Conservation (phyloP, 176 grass and related monocot species). For the Panicum miliaceum region DNA sequence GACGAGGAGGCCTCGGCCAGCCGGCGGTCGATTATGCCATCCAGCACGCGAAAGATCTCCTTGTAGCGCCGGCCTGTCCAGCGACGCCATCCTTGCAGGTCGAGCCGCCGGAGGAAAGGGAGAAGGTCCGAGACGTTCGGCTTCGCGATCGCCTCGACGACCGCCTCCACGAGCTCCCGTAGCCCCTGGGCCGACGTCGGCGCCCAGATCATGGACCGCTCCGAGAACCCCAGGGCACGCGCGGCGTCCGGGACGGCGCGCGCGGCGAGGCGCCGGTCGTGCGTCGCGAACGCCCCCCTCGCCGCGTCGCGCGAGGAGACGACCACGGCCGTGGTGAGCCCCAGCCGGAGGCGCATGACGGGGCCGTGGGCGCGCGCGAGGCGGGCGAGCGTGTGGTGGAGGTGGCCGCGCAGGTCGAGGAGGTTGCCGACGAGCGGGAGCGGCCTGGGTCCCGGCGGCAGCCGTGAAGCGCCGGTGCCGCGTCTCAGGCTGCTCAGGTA, state of each 20-base stretch:
- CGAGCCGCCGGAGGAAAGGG: conserved; percentile 45
- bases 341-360: conserved; percentile 46
- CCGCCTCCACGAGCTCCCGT: not conserved
- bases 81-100: conserved; percentile 42
- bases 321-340: conserved; percentile 48
- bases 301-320: conserved; percentile 52
- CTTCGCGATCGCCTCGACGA: not conserved
- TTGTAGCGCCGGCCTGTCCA: rapidly evolving
- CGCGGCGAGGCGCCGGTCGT: conserved; percentile 42
- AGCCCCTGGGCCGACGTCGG: conserved; percentile 30
- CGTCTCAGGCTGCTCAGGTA: not conserved
- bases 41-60: not conserved
- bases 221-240: not conserved
- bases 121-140: conserved; percentile 53
- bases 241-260: conserved; percentile 34
- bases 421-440: conserved; percentile 49
- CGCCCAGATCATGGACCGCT: conserved; percentile 38
- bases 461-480: not conserved
- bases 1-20: not conserved
- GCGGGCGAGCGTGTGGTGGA: conserved; percentile 40
- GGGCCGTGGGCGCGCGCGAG: conserved; percentile 45
- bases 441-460: conserved; percentile 30
- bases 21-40: conserved; percentile 36
- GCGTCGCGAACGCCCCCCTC: conserved; percentile 34
- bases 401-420: conserved; percentile 22